A percentile compares a stretch with the other conserved stretches of the same genome.
Conservation (phyloP, 371 early-diverging fungal genomes). For the Capillidium rhysosporum region DNA sequence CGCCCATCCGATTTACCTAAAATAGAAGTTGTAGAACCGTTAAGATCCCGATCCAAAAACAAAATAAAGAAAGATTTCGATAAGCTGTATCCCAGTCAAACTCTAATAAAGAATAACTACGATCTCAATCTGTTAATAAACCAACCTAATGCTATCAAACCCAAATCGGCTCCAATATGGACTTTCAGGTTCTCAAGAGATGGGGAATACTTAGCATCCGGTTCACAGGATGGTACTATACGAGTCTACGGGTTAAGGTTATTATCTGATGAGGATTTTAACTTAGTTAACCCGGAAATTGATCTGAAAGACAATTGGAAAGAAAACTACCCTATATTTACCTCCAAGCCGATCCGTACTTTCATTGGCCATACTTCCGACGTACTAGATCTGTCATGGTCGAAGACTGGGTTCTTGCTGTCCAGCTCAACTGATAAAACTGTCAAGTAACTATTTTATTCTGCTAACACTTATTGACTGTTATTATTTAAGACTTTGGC, state of each 20-base stretch:
- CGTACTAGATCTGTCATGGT: conserved; percentile 69
- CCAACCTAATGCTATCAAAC: not conserved
- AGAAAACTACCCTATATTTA: conserved; percentile 23
- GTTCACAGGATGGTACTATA: conserved; percentile 50
- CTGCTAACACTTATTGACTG: not conserved
- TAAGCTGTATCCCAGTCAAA: not conserved
- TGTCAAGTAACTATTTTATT: conserved; percentile 30
- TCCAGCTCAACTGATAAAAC: conserved; percentile 67
- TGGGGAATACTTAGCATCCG: conserved; percentile 59
- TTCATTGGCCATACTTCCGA: conserved; percentile 48
- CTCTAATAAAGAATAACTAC: not conserved
- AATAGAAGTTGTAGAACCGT: too few relatives aligned
- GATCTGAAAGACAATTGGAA: not conserved
- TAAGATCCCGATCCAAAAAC: not conserved
- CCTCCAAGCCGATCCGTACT: conserved; percentile 37
- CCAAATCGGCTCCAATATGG: conserved; percentile 17
- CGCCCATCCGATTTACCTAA: not conserved
- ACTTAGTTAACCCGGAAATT: conserved; percentile 3
- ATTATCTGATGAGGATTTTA: conserved; percentile 11
- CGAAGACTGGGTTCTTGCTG: conserved; percentile 54
- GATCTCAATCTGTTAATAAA: not conserved
- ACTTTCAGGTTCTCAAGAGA: conserved; percentile 45
- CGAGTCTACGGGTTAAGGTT: conserved; percentile 40
- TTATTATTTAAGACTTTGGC: conserved; percentile 43
- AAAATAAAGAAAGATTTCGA: conserved; percentile 2